These are phyloP conservation scores for Aureococcus anophagefferens DNA, from an alignment of 108 stramenopile genomes.

Conservation along the genomic window DNA sequence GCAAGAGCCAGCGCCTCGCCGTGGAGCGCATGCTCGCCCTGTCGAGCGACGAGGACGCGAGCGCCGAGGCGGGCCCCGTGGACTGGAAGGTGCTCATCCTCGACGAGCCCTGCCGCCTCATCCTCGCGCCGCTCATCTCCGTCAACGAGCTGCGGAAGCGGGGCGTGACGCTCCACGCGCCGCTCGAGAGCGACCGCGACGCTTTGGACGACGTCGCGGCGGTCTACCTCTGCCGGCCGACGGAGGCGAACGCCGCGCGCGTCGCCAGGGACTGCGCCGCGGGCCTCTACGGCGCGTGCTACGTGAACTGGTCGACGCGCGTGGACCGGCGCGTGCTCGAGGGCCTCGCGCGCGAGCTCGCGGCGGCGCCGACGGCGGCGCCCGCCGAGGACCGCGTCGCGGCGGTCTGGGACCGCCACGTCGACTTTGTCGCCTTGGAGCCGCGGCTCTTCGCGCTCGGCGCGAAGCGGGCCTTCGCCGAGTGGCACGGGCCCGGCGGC, in stretches of 20 bases:
- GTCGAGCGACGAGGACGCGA: neutral
- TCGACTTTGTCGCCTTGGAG: constrained; percentile 86
- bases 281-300: constrained; percentile 59
- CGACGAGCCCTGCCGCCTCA: constrained; percentile 79
- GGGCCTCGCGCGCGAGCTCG: constrained; percentile 74
- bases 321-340: constrained; percentile 83
- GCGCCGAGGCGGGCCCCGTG: constrained; percentile 21
- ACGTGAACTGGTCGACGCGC: constrained; percentile 74
- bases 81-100: constrained; percentile 97
- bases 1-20: constrained; percentile 2
- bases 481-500: constrained; percentile 71
- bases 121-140: constrained; percentile 86
- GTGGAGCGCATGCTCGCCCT: constrained; percentile 8
- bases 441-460: constrained; percentile 69
- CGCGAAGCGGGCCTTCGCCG: constrained; percentile 72
- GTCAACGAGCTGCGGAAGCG: constrained; percentile 82
- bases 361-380: neutral
- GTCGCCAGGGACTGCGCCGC: constrained; percentile 77
- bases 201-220: constrained; percentile 92
- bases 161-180: constrained; percentile 92
- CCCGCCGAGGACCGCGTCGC: constrained; percentile 50
- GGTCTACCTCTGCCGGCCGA: constrained; percentile 88
- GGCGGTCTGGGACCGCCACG: constrained; percentile 78
- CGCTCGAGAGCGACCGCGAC: constrained; percentile 71
- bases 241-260: constrained; percentile 68